Evolutionary conservation across 1,139 yeast genomes (phyloP), one percentile per base, ranked within the genome.

Genomic region (Suhomyces anneliseae): DNA sequence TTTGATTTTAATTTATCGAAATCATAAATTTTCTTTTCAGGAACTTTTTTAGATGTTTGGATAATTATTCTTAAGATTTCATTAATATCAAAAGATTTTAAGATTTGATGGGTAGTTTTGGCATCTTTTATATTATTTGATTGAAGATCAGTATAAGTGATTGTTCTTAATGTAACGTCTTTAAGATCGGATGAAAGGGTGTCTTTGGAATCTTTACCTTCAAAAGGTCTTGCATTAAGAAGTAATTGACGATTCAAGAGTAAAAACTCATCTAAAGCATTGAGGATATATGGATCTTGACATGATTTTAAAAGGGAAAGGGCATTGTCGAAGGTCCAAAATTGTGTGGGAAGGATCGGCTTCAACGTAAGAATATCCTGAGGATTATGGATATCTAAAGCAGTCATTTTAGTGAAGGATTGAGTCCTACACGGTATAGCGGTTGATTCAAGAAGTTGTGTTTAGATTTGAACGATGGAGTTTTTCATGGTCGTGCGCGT

Each of bases 41-140:
- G 80, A 5, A 68, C 57, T 42, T 74, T 66, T 34, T 62, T 61
- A 34, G 67, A 61, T 0, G 74, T 64, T 53, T 78, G 82, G 27
- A 62, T 51, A 7, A 81, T 68, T 9, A 81, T 65, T 53, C 86
- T 65, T 15, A 79, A 61, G 2, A 74, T 68, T 52, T 83, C 85
- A 15, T 58, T 53, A 12, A 59, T 56, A 50, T 74, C 77, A 10
- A 78, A 44, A 0, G 60, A 53, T 0, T 60, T 53, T 41, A 80
- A 61, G 2, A 65, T 24, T 1, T 62, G 51, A 10, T 75, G 69
- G 51, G 77, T 64, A 49, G 60, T 71, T 45, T 58, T 62, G 53
- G 84, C 81, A 64, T 69, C 74, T 10, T 62, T 55, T 24, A 66
- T 56, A 47, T 69, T 66, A 19, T 52, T 58, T 1, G 64, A 48